Percentiles rank a stretch among this genome's conserved stretches.
Conservation (phyloP, 2,329 filamentous ascomycete species). For the Pseudopithomyces chartarum region DNA sequence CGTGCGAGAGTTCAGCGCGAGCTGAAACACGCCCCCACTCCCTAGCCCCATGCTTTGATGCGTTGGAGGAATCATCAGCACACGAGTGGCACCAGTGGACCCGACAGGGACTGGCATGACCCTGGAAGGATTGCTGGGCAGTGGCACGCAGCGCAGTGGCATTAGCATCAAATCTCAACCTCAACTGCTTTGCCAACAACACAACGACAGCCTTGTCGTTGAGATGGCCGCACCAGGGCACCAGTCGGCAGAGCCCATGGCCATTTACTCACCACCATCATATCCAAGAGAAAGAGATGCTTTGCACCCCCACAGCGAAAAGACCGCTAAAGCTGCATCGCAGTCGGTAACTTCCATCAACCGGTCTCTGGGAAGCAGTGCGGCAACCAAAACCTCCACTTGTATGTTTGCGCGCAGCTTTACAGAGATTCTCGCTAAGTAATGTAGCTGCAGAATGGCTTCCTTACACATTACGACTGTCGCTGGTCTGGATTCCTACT, state of each 20-base stretch:
- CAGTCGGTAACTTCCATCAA: background rate
- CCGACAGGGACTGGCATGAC: no score
- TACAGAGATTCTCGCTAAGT: background rate
- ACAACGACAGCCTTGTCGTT: background rate
- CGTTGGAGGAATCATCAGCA: no score
- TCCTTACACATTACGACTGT: conserved; percentile 15
- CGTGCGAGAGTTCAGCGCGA: background rate
- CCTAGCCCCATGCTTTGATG: no score
- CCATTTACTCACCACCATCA: background rate
- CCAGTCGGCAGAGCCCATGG: background rate
- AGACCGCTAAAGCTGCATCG: background rate
- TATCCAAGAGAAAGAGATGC: conserved; percentile 2
- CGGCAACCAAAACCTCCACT: background rate
- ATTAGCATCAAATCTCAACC: background rate
- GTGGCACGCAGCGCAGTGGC: background rate
- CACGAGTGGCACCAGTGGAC: no score
- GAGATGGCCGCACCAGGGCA: background rate
- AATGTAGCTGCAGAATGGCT: conserved; percentile 12
- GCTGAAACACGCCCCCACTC: no score
- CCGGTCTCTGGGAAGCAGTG: background rate
- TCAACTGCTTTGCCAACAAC: background rate
- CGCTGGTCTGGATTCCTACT: conserved; percentile 9
- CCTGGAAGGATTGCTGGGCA: no score
- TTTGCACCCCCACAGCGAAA: background rate
- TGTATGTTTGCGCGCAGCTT: background rate